A percentile compares a stretch with the other conserved stretches of the same genome.
These are phyloP conservation scores for Eimeria praecox DNA, from an alignment of 169 alveolate species.

Conservation along the genomic window DNA sequence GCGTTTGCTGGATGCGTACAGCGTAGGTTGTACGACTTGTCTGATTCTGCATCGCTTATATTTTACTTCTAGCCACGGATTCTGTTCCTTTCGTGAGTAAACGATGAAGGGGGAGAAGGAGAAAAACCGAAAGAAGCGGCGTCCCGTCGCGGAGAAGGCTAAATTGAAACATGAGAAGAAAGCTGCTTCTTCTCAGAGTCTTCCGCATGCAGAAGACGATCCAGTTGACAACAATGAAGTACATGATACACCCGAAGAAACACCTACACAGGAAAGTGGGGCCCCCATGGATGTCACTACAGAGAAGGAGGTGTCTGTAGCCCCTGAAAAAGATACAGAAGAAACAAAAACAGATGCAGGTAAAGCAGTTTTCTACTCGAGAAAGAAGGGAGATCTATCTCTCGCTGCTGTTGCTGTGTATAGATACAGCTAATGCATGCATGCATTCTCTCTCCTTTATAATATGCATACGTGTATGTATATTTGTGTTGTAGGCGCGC, in stretches of 20 bases:
- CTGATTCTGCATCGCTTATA: too few relatives aligned
- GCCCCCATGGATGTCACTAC: background rate
- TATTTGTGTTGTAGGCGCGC: background rate
- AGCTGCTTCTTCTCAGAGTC: background rate
- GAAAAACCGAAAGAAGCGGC: background rate
- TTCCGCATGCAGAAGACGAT: slow-evolving; percentile 7
- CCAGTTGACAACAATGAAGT: background rate
- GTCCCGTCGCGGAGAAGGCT: background rate
- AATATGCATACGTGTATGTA: background rate
- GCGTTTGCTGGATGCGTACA: too few relatives aligned
- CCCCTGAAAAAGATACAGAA: background rate
- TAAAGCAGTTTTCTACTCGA: background rate
- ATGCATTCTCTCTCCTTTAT: too few relatives aligned
- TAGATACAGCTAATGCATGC: too few relatives aligned
- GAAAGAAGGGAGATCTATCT: too few relatives aligned
- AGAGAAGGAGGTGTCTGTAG: background rate
- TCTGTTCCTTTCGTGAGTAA: background rate
- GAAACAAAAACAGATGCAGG: background rate
- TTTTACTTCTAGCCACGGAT: too few relatives aligned
- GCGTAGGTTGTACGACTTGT: too few relatives aligned
- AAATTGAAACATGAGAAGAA: background rate
- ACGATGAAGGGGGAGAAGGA: slow-evolving; percentile 9
- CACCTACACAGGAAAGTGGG: background rate
- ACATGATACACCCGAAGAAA: background rate
- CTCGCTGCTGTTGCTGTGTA: background rate